Evolutionary conservation across 768 basidiomycete species (phyloP).

Genomic region (Dacryopinax spathularia): DNA sequence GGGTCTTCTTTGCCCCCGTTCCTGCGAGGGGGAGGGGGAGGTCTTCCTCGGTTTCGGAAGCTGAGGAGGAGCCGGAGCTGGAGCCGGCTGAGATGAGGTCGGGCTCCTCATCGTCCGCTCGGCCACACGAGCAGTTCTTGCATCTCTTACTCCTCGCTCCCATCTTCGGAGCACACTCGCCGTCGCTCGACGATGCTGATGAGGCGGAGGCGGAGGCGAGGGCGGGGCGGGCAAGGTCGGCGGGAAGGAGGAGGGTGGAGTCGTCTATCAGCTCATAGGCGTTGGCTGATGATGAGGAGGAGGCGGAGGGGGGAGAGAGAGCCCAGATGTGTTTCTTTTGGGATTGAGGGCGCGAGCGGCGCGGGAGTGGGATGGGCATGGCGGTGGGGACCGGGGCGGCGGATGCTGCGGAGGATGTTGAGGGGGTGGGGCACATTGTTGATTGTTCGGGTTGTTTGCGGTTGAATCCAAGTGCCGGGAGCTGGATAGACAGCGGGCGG

Average conservation of each 20-base stretch:
- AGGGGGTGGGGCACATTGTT: not conserved
- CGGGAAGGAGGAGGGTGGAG: not conserved
- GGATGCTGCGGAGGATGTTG: not conserved
- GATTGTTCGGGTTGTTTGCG: too few species aligned
- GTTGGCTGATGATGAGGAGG: too few species aligned
- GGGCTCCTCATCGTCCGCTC: slow-evolving; percentile 84
- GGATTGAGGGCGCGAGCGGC: not conserved
- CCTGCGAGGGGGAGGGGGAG: slow-evolving; percentile 54
- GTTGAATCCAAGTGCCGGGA: too few species aligned
- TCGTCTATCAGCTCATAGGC: not conserved
- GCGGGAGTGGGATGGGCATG: slow-evolving; percentile 18
- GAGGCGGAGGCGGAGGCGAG: too few species aligned
- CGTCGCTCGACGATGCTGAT: too few species aligned
- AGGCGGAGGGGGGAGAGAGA: not conserved
- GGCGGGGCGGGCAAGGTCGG: not conserved
- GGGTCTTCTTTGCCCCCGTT: slow-evolving; percentile 25
- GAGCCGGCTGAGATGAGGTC: slow-evolving; percentile 26
- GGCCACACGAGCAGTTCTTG: slow-evolving; percentile 89
- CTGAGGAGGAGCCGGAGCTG: slow-evolving; percentile 15
- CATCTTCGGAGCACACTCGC: not conserved
- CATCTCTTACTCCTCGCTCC: slow-evolving; percentile 61
- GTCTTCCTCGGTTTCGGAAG: slow-evolving; percentile 25
- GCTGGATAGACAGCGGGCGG: too few species aligned
- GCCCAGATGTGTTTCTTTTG: slow-evolving; percentile 2
- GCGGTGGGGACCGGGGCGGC: not conserved